Evolutionary conservation across 78 protist species (phyloP), one percentile per base, ranked within the genome.

Genomic region (Blattamonas nauphoetae): DNA sequence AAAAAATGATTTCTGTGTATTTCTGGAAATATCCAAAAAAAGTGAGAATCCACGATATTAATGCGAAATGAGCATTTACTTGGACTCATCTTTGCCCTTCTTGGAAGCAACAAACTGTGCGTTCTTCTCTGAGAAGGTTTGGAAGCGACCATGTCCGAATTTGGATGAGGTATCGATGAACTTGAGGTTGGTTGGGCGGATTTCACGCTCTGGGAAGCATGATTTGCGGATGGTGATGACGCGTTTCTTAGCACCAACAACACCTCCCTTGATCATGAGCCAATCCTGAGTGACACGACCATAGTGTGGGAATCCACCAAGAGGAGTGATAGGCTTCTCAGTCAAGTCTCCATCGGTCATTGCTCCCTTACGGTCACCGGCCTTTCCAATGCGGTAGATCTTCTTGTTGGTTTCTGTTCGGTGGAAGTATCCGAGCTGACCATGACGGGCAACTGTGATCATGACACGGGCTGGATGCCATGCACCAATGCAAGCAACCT

Each of bases 231-330:
- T 1, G 1, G 81, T 4, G 41, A 87, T 33, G 63, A 92, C 96
- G 63, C 99, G 96, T 96, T 96, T 95, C 81, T 89, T 55, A 86
- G 97, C 90, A 77, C 99, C 99, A 35, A 63, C 71, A 86, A 84
- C 90, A 79, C 92, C 89, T 71, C 97, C 97, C 94, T 95, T 96
- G 87, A 99, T 0, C 96, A 99, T 95, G 88, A 99, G 71, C 93
- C 88, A 99, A 89, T 98, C 99, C 84, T 95, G 44, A 84, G 63
- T 55, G 88, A 99, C 97, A 35, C 44, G 63, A 88, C 99, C 99
- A 93, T 98, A 99, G 94, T 95, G 97, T 44, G 96, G 95, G 97
- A 97, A 99, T 88, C 99, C 99, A 87, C 99, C 99, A 94, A 99
- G 89, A 46, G 99, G 99, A 90, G 96, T 97, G 96, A 98, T 98